Conservation (phyloP, 352 stramenopile species). For the Globisporangium nodosum region DNA sequence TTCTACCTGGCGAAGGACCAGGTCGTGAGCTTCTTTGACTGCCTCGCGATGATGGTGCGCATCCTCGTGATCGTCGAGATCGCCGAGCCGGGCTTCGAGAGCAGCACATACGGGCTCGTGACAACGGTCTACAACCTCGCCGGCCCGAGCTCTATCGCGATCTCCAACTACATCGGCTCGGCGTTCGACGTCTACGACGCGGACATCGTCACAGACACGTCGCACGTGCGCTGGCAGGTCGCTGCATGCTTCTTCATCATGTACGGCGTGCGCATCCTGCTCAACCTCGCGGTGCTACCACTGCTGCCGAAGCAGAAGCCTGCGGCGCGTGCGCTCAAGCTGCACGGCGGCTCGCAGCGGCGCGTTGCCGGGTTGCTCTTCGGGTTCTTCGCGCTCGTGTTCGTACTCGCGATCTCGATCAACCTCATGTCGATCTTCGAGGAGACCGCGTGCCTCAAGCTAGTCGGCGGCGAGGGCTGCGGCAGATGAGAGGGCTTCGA, state of each 20-base stretch:
- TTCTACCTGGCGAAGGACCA: constrained; percentile 53
- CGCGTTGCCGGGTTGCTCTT: constrained; percentile 29
- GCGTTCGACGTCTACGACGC: constrained; percentile 54
- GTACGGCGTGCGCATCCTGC: constrained; percentile 37
- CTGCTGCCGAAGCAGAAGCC: constrained; percentile 52
- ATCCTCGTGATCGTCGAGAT: constrained; percentile 80
- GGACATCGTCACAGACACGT: constrained; percentile 46
- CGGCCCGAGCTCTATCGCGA: constrained; percentile 43
- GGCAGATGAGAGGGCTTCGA: constrained; percentile 5
- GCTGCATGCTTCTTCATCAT: constrained; percentile 49
- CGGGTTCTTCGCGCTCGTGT: constrained; percentile 29
- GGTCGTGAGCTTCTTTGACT: constrained; percentile 53
- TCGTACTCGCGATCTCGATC: constrained; percentile 37
- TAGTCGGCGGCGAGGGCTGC: constrained; percentile 60
- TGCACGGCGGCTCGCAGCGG: constrained; percentile 36
- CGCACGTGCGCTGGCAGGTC: constrained; percentile 50
- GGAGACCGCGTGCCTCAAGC: constrained; percentile 41
- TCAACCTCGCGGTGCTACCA: constrained; percentile 35
- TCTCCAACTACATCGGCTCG: constrained; percentile 54
- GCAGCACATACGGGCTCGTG: constrained; percentile 67
- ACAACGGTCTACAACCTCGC: constrained; percentile 77
- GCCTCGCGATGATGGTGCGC: constrained; percentile 66
- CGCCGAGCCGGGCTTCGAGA: constrained; percentile 67
- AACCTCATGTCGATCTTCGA: constrained; percentile 64
- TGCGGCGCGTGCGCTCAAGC: constrained; percentile 45